Conservation (phyloP, 345 rosid species). For the Lumnitzera littorea region DNA sequence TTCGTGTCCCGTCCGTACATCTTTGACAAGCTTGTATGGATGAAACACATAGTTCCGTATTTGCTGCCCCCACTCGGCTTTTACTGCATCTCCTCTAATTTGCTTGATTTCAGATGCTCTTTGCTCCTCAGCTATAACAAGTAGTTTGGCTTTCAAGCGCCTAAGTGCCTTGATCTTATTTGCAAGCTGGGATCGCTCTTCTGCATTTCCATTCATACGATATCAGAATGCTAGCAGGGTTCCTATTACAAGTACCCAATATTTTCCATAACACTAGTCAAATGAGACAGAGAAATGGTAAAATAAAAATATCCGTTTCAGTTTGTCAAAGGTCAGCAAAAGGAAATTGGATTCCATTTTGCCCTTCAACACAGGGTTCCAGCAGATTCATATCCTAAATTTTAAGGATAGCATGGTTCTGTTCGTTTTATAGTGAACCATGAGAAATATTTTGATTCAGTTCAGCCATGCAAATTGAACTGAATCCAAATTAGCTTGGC, state of each 20-base stretch:
- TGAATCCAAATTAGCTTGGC: too few relatives aligned
- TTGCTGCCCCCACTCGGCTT: conserved; percentile 99
- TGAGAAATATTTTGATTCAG: too few relatives aligned
- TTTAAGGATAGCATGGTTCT: too few relatives aligned
- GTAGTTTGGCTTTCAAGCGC: conserved; percentile 77
- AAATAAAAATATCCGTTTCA: too few relatives aligned
- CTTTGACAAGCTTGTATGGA: conserved; percentile 95
- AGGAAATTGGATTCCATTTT: too few relatives aligned
- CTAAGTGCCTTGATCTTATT: conserved; percentile 82
- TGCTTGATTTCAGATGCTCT: conserved; percentile 85
- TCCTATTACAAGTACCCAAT: background rate
- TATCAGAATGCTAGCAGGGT: background rate
- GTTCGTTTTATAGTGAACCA: too few relatives aligned
- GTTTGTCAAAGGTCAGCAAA: too few relatives aligned
- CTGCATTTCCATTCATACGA: conserved; percentile 30
- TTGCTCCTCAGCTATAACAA: conserved; percentile 89
- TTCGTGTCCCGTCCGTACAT: conserved; percentile 66
- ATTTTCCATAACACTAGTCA: background rate
- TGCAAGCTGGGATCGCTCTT: conserved; percentile 82
- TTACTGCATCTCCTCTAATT: conserved; percentile 89
- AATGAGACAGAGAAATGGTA: too few relatives aligned
- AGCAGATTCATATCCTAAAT: too few relatives aligned
- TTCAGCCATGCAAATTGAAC: too few relatives aligned
- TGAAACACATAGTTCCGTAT: conserved; percentile 90
- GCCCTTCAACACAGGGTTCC: too few relatives aligned